phyloP scores from a whole-genome alignment of 2,329 filamentous ascomycete genomes.

The Trichoderma sp. region DNA sequence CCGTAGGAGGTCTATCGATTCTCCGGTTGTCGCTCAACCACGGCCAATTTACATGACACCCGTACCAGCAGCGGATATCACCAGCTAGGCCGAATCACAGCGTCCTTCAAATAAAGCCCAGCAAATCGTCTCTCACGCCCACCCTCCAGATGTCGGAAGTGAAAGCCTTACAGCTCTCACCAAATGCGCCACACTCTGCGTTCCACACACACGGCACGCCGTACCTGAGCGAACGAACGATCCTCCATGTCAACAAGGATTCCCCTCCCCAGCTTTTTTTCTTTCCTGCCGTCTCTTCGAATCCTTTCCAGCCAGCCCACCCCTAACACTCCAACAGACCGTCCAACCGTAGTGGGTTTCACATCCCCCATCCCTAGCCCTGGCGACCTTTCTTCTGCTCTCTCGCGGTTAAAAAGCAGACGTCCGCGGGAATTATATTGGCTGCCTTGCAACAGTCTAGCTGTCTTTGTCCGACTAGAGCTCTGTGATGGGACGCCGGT shows the following conservation, averaged over 20 bases:
- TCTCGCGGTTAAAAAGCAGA: constrained; percentile 20
- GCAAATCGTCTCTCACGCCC: constrained; percentile 10
- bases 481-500: constrained; percentile 8
- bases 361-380: constrained; percentile 11
- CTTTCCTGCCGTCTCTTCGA: background rate
- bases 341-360: constrained; percentile 21
- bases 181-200: background rate
- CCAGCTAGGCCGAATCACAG: background rate
- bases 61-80: background rate
- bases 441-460: background rate
- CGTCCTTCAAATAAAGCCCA: background rate
- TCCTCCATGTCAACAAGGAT: background rate
- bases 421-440: background rate
- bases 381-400: background rate
- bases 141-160: background rate
- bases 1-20: too few relatives aligned
- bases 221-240: constrained; percentile 3
- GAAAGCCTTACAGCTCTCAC: constrained; percentile 12
- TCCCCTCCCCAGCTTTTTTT: background rate
- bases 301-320: background rate
- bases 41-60: too few relatives aligned
- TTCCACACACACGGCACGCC: background rate
- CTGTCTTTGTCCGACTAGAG: background rate
- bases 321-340: background rate
- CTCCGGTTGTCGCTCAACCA: too few relatives aligned